phyloP scores from a whole-genome alignment of 2,329 filamentous ascomycete genomes.

The Phialophora tarda region DNA sequence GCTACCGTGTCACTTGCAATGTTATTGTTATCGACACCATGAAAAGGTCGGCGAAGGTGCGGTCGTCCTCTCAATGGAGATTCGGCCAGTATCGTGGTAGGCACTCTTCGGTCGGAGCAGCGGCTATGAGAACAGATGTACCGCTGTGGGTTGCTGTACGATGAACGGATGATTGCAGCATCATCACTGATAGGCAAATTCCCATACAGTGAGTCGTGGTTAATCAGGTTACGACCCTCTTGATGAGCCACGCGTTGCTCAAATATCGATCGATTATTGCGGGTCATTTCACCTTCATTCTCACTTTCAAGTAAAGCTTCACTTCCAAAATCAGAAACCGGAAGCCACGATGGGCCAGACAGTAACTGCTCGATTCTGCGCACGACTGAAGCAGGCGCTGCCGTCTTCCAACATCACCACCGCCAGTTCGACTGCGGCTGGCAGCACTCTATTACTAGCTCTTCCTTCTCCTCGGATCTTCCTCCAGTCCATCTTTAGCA shows the following conservation, averaged over 20 bases:
- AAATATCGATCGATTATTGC: background rate
- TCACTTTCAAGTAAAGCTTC: conserved; percentile 4
- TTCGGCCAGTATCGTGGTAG: background rate
- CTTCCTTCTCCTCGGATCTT: conserved; percentile 14
- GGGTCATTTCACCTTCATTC: background rate
- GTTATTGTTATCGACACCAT: background rate
- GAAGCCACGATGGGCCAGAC: conserved; percentile 22
- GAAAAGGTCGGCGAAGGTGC: background rate
- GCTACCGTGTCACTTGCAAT: background rate
- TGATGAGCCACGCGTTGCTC: background rate
- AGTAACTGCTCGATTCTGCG: conserved; percentile 18
- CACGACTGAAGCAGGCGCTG: conserved; percentile 27
- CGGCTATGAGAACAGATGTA: background rate
- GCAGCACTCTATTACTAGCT: background rate
- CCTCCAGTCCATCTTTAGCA: conserved; percentile 30
- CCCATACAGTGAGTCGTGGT: background rate
- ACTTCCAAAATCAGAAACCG: background rate
- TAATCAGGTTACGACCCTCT: background rate
- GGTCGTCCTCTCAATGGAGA: background rate
- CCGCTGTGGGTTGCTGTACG: background rate
- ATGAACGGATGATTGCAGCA: background rate
- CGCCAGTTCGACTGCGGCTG: conserved; percentile 11
- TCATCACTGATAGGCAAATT: background rate
- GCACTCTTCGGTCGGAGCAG: background rate
- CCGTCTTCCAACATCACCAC: conserved; percentile 18